Conservation (phyloP, 345 rosid genomes). For the Brassica nigra region DNA sequence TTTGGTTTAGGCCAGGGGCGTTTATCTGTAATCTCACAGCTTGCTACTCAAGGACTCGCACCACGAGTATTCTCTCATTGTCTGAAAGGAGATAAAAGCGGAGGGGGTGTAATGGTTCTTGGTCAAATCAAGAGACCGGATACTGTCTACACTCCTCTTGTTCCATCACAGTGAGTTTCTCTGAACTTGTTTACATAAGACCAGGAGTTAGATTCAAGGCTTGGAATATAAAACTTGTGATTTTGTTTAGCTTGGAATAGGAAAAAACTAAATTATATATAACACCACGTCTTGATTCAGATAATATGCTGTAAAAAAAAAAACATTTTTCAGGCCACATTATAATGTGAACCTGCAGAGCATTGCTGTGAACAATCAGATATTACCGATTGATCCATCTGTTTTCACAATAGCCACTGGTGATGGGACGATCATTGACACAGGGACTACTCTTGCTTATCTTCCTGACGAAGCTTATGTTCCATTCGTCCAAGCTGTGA, state of each 20-base stretch:
- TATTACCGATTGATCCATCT: slow-evolving; percentile 66
- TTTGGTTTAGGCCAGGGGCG: slow-evolving; percentile 90
- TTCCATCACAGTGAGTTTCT: slow-evolving; percentile 74
- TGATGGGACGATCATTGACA: slow-evolving; percentile 90
- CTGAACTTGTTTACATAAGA: not conserved
- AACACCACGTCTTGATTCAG: slow-evolving; percentile 37
- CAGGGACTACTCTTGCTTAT: slow-evolving; percentile 98
- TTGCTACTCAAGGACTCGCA: slow-evolving; percentile 68
- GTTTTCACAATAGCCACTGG: slow-evolving; percentile 73
- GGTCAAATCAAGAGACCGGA: slow-evolving; percentile 91
- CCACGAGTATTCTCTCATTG: slow-evolving; percentile 93
- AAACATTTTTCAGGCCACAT: slow-evolving; percentile 78
- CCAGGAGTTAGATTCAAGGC: not conserved
- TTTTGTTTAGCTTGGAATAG: slow-evolving; percentile 20
- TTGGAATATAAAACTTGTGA: too few species aligned
- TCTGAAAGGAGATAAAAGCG: slow-evolving; percentile 67
- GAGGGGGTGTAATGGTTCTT: slow-evolving; percentile 92
- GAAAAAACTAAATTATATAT: slow-evolving; percentile 16
- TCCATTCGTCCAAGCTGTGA: slow-evolving; percentile 75
- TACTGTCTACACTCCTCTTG: slow-evolving; percentile 85
- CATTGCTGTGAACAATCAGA: slow-evolving; percentile 75
- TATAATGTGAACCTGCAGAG: slow-evolving; percentile 91
- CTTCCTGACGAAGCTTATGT: slow-evolving; percentile 73
- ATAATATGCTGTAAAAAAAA: slow-evolving; percentile 38
- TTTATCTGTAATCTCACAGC: slow-evolving; percentile 85